Conservation (phyloP, 2,329 filamentous ascomycete species). For the Dendrostoma leiphaemia region DNA sequence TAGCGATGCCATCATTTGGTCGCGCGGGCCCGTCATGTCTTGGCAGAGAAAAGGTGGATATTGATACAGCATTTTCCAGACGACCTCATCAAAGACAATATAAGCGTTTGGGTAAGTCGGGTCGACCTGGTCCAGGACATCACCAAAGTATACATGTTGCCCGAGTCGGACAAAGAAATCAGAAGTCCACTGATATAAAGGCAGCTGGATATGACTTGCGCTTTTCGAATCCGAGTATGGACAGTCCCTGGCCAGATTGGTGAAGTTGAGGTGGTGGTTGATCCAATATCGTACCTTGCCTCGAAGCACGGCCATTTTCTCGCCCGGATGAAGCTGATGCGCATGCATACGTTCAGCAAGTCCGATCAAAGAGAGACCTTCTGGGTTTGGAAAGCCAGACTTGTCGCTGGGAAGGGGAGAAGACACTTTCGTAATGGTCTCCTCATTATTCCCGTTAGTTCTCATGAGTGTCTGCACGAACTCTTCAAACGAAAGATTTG, state of each 20-base stretch:
- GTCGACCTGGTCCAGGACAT: conserved; percentile 20
- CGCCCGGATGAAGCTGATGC: conserved; percentile 22
- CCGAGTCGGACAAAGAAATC: conserved; percentile 22
- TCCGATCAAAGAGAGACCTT: conserved; percentile 19
- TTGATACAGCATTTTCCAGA: conserved; percentile 28
- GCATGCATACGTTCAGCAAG: conserved; percentile 22
- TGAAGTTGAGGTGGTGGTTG: conserved; percentile 16
- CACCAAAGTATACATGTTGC: conserved; percentile 25
- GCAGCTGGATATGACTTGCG: conserved; percentile 9
- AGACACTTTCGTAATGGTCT: conserved; percentile 21
- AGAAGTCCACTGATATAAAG: conserved; percentile 23
- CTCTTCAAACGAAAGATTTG: conserved; percentile 24
- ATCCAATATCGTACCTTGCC: conserved; percentile 20
- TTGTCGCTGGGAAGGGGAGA: conserved; percentile 22
- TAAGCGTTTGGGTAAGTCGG: conserved; percentile 17
- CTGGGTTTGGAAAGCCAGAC: conserved; percentile 24
- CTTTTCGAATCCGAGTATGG: background rate
- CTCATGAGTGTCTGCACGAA: conserved; percentile 17
- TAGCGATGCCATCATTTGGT: conserved; percentile 13
- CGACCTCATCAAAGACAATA: conserved; percentile 25
- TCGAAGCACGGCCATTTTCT: conserved; percentile 20
- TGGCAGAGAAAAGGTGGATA: conserved; percentile 23
- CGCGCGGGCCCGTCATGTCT: conserved; percentile 20
- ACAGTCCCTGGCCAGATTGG: conserved; percentile 5
- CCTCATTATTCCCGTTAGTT: conserved; percentile 20